phyloP scores from a whole-genome alignment of 108 stramenopile species.

The Skeletonema marinoi region DNA sequence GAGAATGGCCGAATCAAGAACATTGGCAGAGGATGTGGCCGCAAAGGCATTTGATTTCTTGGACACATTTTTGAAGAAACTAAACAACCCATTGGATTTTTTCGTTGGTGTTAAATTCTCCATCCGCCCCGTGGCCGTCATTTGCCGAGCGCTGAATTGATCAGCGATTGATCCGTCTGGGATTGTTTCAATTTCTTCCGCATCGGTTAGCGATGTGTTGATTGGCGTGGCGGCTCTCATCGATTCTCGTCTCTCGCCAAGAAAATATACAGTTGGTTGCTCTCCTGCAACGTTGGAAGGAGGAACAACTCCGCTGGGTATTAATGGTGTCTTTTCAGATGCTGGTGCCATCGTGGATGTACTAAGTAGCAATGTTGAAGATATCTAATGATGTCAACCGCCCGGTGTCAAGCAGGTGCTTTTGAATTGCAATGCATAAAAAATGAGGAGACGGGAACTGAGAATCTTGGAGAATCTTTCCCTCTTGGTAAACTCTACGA shows the following conservation, averaged over 20 bases:
- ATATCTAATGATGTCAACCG: not conserved
- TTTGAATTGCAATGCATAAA: not conserved
- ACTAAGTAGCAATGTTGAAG: not conserved
- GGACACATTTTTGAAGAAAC: slow-evolving; percentile 42
- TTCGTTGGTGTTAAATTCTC: not conserved
- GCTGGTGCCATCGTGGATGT: slow-evolving; percentile 10
- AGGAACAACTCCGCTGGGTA: slow-evolving; percentile 9
- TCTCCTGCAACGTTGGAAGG: slow-evolving; percentile 32
- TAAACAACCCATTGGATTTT: slow-evolving; percentile 34
- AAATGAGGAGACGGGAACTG: not conserved
- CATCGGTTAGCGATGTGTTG: slow-evolving; percentile 8
- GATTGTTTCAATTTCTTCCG: slow-evolving; percentile 52
- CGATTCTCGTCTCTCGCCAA: slow-evolving; percentile 27
- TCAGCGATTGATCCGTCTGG: slow-evolving; percentile 49
- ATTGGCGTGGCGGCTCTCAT: not conserved
- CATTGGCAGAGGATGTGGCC: slow-evolving; percentile 16
- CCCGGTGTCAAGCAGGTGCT: not conserved
- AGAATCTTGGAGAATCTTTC: too few relatives aligned
- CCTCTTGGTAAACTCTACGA: too few relatives aligned
- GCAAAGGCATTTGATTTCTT: slow-evolving; percentile 52
- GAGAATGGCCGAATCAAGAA: not conserved
- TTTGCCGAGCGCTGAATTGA: slow-evolving; percentile 48
- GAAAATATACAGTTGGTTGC: slow-evolving; percentile 45
- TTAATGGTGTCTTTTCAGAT: slow-evolving; percentile 41
- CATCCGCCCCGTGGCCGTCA: slow-evolving; percentile 2